Evolutionary conservation across 1,284 basidiomycete genomes (phyloP), one percentile per base, ranked within the genome.

Genomic region (Pseudozyma pruni): DNA sequence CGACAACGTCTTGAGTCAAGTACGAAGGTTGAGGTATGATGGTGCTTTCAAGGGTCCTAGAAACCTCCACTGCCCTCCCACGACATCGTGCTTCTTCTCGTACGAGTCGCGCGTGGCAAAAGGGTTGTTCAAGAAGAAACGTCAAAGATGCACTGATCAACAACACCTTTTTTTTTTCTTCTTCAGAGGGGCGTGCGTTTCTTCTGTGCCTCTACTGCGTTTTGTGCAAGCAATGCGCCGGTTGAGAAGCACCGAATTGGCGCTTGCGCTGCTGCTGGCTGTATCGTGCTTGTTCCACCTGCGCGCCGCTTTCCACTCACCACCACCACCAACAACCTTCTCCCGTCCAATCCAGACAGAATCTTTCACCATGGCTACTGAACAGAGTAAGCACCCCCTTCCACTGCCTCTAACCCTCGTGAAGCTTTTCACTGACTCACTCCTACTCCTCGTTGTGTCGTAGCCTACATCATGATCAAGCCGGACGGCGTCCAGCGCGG

Each of bases 381-480:
- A 79, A 44, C 77, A 78, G 71, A 79, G 76, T 79, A 56, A 66
- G 76, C 29, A 38, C 31, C 33, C 8, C 4, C 32, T 11, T 17
- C 17, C 20, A 10, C 25, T 16, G 6, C 17, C 40, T 37, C 31
- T 25, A n/a, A 11, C 41, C 11, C 19, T 23, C 29, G 17, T 25
- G n/a, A 3, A 13, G 4, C 33, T 33, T 22, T 11, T 47, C 5
- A 19, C 20, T 47, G 2, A 19, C 20, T 23, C 27, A 29, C 45
- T 43, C 34, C 51, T 17, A 10, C 27, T 14, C 19, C n/a, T 25
- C 17, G 34, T 23, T 17, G 8, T n/a, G 23, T 5, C 37, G 48
- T 50, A 78, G 76, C 76, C 51, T 79, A 71, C 77, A 79, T 79
- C 59, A 81, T 81, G 80, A 74, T 80, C 68, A 80, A 81, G 76